These are phyloP conservation scores for Stagonosporopsis tanaceti DNA, from an alignment of 2,329 filamentous ascomycete genomes.

Conservation along the genomic window DNA sequence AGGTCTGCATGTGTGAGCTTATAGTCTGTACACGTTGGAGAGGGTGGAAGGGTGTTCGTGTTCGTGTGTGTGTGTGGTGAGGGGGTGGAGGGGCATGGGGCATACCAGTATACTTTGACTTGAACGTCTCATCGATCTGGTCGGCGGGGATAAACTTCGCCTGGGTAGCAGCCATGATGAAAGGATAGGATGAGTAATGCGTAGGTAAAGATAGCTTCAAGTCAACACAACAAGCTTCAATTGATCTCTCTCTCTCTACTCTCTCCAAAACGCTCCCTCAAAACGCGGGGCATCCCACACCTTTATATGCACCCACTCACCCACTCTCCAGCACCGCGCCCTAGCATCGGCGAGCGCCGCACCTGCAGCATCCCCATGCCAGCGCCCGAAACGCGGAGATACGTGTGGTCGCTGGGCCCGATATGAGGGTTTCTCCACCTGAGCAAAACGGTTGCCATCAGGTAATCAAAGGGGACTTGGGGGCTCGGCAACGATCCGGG, in stretches of 20 bases:
- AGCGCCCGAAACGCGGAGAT: neutral
- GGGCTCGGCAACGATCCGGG: neutral
- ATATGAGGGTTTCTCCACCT: constrained; percentile 5
- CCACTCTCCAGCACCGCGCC: neutral
- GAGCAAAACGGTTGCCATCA: constrained; percentile 1
- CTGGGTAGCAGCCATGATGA: constrained; percentile 12
- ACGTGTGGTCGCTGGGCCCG: too few relatives aligned
- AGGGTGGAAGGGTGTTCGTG: neutral
- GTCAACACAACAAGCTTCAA: too few relatives aligned
- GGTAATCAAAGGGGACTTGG: neutral
- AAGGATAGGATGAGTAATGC: neutral
- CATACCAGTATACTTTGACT: constrained; percentile 61
- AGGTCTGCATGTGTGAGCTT: constrained; percentile 52
- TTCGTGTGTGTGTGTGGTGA: neutral
- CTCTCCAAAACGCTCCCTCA: neutral
- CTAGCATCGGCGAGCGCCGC: neutral
- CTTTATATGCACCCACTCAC: neutral
- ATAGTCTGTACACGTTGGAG: neutral
- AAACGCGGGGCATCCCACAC: neutral
- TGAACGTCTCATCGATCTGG: constrained; percentile 63
- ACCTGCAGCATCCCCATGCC: neutral
- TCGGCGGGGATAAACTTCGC: constrained; percentile 54
- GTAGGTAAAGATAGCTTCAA: too few relatives aligned
- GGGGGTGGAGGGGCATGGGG: neutral
- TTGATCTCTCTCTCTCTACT: neutral